These are phyloP conservation scores for Bacidia rubella DNA, from an alignment of 495 filamentous ascomycete species.

Conservation along the genomic window DNA sequence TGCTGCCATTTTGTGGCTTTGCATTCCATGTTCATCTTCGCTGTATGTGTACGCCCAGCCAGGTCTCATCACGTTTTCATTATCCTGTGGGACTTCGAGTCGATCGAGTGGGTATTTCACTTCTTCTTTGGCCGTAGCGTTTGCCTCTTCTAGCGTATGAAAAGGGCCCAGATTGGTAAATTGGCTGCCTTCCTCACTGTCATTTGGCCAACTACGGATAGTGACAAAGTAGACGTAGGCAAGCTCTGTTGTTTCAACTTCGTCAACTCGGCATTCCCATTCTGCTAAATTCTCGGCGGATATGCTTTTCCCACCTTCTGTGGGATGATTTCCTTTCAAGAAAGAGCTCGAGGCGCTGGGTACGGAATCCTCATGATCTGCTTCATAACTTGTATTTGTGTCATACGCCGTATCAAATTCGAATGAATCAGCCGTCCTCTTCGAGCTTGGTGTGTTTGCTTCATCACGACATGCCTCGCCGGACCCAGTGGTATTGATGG, in stretches of 20 bases:
- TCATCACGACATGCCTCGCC: no score
- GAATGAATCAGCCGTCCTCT: no score
- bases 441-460: no score
- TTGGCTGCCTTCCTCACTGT: background rate
- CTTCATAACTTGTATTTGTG: no score
- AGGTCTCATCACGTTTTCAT: background rate
- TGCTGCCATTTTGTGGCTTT: conserved; percentile 1
- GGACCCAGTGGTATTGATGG: no score
- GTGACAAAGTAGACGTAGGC: conserved; percentile 1
- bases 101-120: background rate
- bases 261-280: background rate
- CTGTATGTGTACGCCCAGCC: conserved; percentile 2
- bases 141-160: background rate
- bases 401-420: no score
- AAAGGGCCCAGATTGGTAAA: background rate
- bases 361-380: no score
- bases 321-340: background rate
- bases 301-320: conserved; percentile 2
- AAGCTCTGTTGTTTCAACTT: background rate
- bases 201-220: background rate
- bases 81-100: background rate
- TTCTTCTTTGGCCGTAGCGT: background rate
- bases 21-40: conserved; percentile 7
- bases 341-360: background rate
- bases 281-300: background rate